Base-by-base conservation (phyloP, 2,329 filamentous ascomycete genomes). In the Trichoderma guizhouense region DNA sequence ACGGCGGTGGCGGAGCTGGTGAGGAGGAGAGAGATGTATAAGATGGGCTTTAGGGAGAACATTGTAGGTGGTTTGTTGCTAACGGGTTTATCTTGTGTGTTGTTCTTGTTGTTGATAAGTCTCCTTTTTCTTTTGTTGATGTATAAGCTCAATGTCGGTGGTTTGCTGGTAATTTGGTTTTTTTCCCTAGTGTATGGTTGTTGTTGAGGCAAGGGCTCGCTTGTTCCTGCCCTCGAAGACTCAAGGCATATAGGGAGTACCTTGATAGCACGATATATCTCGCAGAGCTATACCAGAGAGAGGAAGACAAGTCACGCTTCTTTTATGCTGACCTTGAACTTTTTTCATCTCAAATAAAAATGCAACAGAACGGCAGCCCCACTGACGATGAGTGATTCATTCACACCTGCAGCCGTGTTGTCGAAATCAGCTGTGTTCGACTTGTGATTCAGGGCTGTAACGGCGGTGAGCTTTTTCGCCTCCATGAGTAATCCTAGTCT, bases 11-110 rank as follows among this genome's bases (percentile, higher is more conserved):
- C 62, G 51, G 51, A 21, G 57, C 55, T 57, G 30, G 24, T 24
- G 47, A 72, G 30, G 65, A 73, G 58, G 55, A 73, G 58, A 51
- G 63, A 14, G 63, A 72, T 28, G 34, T 57, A 36, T 32, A 61
- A 12, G 66, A 70, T 24, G 62, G 34, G 21, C 15, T 36, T 55
- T 69, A 60, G 26, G 66, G 36, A 53, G 57, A 26, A 28, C 64
- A 67, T 67, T 63, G 30, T 53, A 28, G 39, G 39, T 58, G 21
- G 6, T 53, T 53, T 21, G 21, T 14, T 53, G 47, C 2, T 24
- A 21, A 12, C 47, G 21, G 21, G 7, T 21, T 12, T 21, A 7
- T 51, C 24, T 3, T 28, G 11, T 51, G 3, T 55, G 34, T 3
- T 36, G 14, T 53, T 32, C 55, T 32, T 28, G 43, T 58, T 30